A percentile compares a stretch with the other conserved stretches of the same genome.
Conservation (phyloP, 176 grass and related monocot species). For the maize (Zea mays) region DNA sequence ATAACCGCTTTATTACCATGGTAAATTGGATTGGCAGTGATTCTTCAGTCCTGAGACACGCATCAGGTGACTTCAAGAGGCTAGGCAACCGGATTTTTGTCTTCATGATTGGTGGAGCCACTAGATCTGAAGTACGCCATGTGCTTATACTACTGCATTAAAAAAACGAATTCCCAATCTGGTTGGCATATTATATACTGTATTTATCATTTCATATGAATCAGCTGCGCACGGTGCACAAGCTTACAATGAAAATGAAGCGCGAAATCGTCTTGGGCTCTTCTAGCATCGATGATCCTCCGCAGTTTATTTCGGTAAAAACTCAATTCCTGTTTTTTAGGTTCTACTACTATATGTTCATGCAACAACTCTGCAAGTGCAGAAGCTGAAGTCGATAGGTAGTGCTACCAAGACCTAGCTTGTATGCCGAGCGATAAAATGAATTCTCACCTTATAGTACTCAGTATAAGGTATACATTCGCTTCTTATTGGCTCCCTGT, state of each 20-base stretch:
- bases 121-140: conserved; percentile 76
- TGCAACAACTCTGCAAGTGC: conserved; percentile 36
- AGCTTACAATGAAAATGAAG: conserved; percentile 81
- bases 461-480: conserved; percentile 8
- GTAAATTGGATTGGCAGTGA: conserved; percentile 60
- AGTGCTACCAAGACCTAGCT: conserved; percentile 42
- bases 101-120: conserved; percentile 93
- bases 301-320: conserved; percentile 78
- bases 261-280: conserved; percentile 85
- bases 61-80: conserved; percentile 82
- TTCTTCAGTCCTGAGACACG: conserved; percentile 68
- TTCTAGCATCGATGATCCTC: conserved; percentile 77
- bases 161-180: neutral
- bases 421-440: neutral
- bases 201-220: conserved; percentile 19
- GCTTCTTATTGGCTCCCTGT: neutral
- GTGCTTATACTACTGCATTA: neutral
- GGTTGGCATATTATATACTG: neutral
- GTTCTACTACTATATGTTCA: neutral
- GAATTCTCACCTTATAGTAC: conserved; percentile 1
- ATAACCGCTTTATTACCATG: conserved; percentile 15
- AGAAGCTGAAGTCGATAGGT: conserved; percentile 83
- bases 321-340: neutral
- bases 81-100: conserved; percentile 91
- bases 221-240: conserved; percentile 77